A percentile compares a stretch with the other conserved stretches of the same genome.
phyloP scores from a whole-genome alignment of 495 filamentous ascomycete genomes.

The Penicillium robsamsonii region DNA sequence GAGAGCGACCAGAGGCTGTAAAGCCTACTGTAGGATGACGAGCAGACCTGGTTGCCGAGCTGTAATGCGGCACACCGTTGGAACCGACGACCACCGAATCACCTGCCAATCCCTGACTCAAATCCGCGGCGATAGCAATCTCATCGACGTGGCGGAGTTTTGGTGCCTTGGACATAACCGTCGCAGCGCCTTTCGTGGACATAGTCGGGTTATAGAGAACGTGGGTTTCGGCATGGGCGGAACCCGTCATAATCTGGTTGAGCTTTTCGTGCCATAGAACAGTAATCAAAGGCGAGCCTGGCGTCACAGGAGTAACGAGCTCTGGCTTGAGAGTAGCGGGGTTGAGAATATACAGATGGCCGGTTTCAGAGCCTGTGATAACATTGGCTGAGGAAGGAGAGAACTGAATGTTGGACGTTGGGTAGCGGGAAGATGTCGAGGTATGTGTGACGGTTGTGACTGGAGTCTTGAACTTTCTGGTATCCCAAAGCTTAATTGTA shows the following conservation, averaged over 20 bases:
- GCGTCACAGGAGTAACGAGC: constrained; percentile 80
- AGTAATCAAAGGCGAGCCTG: constrained; percentile 74
- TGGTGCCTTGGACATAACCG: constrained; percentile 88
- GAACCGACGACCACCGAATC: constrained; percentile 69
- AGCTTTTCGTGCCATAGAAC: constrained; percentile 91
- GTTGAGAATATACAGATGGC: constrained; percentile 90
- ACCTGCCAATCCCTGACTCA: constrained; percentile 72
- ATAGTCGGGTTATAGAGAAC: constrained; percentile 84
- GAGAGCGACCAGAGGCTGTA: constrained; percentile 74
- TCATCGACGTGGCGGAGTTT: constrained; percentile 95
- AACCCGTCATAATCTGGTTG: constrained; percentile 94
- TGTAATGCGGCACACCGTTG: constrained; percentile 45
- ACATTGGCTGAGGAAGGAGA: constrained; percentile 77
- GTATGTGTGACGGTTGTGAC: constrained; percentile 74
- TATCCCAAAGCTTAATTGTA: constrained; percentile 91
- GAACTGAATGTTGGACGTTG: constrained; percentile 84
- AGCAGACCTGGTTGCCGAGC: constrained; percentile 53
- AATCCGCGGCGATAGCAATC: constrained; percentile 82
- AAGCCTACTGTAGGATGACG: constrained; percentile 69
- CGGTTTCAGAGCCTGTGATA: constrained; percentile 82
- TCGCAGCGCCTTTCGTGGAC: constrained; percentile 77
- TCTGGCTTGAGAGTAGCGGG: constrained; percentile 82
- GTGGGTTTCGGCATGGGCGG: constrained; percentile 82
- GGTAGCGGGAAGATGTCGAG: constrained; percentile 79
- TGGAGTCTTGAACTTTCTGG: constrained; percentile 88